These are phyloP conservation scores for Pavlovales sp. DNA, from an alignment of 208 protist species.

Conservation along the genomic window DNA sequence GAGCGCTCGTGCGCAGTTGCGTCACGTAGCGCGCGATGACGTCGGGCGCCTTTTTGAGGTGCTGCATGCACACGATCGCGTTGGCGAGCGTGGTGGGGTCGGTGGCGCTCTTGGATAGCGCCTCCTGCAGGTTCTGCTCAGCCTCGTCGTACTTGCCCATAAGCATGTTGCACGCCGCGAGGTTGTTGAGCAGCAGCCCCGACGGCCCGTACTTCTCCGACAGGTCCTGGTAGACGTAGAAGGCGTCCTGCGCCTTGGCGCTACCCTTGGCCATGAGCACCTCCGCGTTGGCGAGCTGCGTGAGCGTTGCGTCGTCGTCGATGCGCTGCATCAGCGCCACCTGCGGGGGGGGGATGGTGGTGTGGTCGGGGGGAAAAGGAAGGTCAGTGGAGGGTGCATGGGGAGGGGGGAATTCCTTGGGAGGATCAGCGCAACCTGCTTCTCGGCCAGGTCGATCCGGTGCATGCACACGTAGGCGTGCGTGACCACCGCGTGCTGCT, in stretches of 20 bases:
- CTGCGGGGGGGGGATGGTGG: background rate
- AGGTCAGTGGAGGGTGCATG: too few relatives aligned
- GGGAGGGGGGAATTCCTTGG: too few relatives aligned
- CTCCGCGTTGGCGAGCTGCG: conserved; percentile 68
- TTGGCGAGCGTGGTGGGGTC: conserved; percentile 75
- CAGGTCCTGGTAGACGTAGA: conserved; percentile 73
- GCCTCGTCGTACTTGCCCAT: conserved; percentile 68
- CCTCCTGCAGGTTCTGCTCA: conserved; percentile 70
- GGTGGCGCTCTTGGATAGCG: conserved; percentile 65
- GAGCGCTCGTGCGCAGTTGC: conserved; percentile 23
- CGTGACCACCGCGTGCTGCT: conserved; percentile 50
- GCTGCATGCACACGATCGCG: conserved; percentile 26
- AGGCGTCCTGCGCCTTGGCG: conserved; percentile 57
- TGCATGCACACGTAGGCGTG: conserved; percentile 71
- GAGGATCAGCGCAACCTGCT: conserved; percentile 66
- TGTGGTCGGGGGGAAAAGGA: too few relatives aligned
- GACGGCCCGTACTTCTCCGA: conserved; percentile 67
- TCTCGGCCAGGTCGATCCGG: conserved; percentile 69
- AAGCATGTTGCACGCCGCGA: conserved; percentile 70
- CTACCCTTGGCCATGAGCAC: conserved; percentile 67
- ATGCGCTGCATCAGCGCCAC: conserved; percentile 68
- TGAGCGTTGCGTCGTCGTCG: conserved; percentile 74
- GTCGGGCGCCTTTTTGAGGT: conserved; percentile 38
- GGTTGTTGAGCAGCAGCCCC: conserved; percentile 70
- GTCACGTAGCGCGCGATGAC: conserved; percentile 32